Conservation (phyloP, 345 rosid genomes). For the Salix purpurea region DNA sequence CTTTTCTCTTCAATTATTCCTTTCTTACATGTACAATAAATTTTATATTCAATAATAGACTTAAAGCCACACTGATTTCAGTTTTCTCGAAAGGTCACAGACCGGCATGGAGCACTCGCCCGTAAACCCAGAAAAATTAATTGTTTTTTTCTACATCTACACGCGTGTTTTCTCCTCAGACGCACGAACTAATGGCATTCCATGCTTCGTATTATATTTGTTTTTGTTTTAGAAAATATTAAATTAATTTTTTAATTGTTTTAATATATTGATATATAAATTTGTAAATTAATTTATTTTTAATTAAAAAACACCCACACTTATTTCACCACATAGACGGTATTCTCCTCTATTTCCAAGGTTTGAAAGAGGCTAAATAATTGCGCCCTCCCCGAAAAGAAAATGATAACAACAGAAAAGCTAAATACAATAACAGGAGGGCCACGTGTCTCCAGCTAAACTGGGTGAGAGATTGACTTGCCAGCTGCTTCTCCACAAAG, state of each 20-base stretch:
- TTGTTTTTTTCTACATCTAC: background rate
- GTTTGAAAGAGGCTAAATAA: background rate
- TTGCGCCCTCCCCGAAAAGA: background rate
- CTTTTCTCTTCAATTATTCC: too few relatives aligned
- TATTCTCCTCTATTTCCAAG: background rate
- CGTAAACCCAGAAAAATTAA: too few relatives aligned
- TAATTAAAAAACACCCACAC: background rate
- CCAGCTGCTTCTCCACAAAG: background rate
- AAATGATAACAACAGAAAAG: background rate
- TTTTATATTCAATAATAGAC: too few relatives aligned
- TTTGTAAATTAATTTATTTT: too few relatives aligned
- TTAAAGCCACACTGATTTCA: too few relatives aligned
- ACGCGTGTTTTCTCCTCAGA: background rate
- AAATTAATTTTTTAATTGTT: too few relatives aligned
- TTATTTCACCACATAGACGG: background rate
- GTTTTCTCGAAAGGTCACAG: too few relatives aligned
- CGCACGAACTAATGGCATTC: background rate
- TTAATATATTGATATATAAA: too few relatives aligned
- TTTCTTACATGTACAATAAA: too few relatives aligned
- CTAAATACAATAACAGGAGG: background rate
- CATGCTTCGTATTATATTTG: too few relatives aligned
- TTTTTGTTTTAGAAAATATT: too few relatives aligned
- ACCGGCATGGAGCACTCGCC: too few relatives aligned
- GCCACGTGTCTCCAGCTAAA: conserved; percentile 14
- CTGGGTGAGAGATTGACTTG: background rate